Percentiles rank a stretch among this genome's conserved stretches.
phyloP scores from a whole-genome alignment of 805 yeast species.

The Wickerhamiella australiensis region DNA sequence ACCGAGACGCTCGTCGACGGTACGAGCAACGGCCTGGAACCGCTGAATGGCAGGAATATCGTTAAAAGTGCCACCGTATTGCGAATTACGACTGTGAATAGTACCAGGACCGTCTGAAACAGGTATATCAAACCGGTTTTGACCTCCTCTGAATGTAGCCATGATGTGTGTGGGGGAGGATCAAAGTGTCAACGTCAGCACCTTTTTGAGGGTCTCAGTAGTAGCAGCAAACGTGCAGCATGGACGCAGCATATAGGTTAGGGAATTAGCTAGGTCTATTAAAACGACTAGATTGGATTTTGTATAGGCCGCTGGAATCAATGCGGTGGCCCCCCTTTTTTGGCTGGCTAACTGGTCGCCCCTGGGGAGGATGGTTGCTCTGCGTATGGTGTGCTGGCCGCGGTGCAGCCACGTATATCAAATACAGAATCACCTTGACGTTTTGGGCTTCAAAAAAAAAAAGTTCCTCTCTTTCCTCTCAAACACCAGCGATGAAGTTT shows the following conservation, averaged over 20 bases:
- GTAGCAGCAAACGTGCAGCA: slow-evolving; percentile 2
- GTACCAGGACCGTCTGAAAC: slow-evolving; percentile 11
- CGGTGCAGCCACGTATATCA: not conserved
- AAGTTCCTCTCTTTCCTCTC: too few relatives aligned
- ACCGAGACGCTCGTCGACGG: slow-evolving; percentile 27
- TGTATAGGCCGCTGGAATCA: too few relatives aligned
- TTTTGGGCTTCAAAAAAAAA: too few relatives aligned
- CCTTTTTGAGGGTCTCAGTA: not conserved
- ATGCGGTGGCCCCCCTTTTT: too few relatives aligned
- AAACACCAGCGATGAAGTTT: slow-evolving; percentile 1
- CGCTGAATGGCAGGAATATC: slow-evolving; percentile 12
- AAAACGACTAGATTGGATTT: not conserved
- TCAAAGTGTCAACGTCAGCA: slow-evolving; percentile 7
- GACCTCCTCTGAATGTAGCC: slow-evolving; percentile 13
- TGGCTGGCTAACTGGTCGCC: too few relatives aligned
- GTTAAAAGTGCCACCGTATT: slow-evolving; percentile 10
- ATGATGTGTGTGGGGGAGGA: not conserved
- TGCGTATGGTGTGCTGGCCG: not conserved
- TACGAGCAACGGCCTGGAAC: slow-evolving; percentile 20
- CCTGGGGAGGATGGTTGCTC: not conserved
- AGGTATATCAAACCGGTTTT: slow-evolving; percentile 16
- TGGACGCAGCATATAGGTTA: not conserved
- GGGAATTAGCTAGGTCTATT: not conserved
- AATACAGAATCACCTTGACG: too few relatives aligned
- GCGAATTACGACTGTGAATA: slow-evolving; percentile 9